phyloP scores from a whole-genome alignment of 2,329 filamentous ascomycete genomes.

The Blumeria hordei region DNA sequence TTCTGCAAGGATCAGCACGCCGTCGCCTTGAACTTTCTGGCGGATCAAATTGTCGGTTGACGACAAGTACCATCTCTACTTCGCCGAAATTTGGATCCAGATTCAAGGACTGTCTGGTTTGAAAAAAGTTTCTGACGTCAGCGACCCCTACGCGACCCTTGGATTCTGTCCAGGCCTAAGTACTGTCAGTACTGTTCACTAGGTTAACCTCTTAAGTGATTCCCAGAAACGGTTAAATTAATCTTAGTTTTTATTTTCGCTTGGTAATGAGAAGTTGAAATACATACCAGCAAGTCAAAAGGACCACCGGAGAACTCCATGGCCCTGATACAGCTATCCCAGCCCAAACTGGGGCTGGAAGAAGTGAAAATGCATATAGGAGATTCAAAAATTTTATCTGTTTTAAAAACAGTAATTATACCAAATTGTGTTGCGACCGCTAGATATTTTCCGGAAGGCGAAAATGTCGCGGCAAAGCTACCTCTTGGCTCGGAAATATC shows the following conservation, averaged over 20 bases:
- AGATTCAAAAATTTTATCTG: conserved; percentile 28
- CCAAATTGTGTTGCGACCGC: conserved; percentile 64
- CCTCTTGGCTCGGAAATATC: conserved; percentile 33
- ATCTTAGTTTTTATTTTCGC: background rate
- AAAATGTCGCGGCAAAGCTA: conserved; percentile 62
- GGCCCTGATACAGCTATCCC: conserved; percentile 52
- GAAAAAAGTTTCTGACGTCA: conserved; percentile 43
- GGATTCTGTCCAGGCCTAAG: conserved; percentile 66
- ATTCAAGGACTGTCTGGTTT: conserved; percentile 41
- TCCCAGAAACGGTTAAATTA: background rate
- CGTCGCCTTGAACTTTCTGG: conserved; percentile 10
- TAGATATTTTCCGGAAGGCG: conserved; percentile 42
- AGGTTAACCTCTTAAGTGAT: too few relatives aligned
- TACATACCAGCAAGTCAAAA: conserved; percentile 44
- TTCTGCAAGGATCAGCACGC: background rate
- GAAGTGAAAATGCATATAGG: conserved; percentile 57
- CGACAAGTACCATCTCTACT: conserved; percentile 13
- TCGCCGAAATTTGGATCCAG: conserved; percentile 34
- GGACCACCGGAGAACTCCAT: conserved; percentile 83
- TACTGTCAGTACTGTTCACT: background rate
- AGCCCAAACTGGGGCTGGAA: conserved; percentile 29
- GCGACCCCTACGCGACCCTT: conserved; percentile 51
- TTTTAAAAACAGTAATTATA: conserved; percentile 51
- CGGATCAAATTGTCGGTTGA: conserved; percentile 8
- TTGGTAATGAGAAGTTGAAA: background rate